Conservation (phyloP, 2,329 filamentous ascomycete species). For the Pleoardoris graminearum region DNA sequence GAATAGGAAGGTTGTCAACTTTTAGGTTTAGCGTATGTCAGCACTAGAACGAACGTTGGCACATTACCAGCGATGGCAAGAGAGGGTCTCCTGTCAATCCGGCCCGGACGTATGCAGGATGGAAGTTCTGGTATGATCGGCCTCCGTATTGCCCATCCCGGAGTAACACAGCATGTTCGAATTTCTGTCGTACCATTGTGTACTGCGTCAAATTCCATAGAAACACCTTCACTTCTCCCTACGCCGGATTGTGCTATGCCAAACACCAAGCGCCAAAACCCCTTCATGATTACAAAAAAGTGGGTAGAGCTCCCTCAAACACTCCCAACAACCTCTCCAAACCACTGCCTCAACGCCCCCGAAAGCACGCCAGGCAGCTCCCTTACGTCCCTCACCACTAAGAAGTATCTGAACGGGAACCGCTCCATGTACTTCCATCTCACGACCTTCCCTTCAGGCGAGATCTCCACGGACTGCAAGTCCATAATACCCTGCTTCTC, state of each 20-base stretch:
- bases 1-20: constrained; percentile 1
- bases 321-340: constrained; percentile 68
- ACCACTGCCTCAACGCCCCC: constrained; percentile 91
- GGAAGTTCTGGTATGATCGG: no score
- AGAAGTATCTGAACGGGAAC: constrained; percentile 96
- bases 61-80: no score
- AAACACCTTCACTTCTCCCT: not conserved
- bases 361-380: constrained; percentile 89
- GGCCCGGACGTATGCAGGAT: no score
- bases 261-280: not conserved
- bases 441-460: constrained; percentile 69
- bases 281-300: no score
- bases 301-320: no score
- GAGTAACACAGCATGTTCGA: no score
- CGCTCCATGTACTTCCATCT: constrained; percentile 91
- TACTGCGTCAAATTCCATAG: not conserved
- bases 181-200: not conserved
- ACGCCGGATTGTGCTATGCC: not conserved
- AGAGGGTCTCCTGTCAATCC: no score
- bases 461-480: constrained; percentile 83
- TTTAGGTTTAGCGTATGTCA: not conserved
- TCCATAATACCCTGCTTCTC: constrained; percentile 76
- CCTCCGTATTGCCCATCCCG: no score
- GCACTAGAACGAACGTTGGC: not conserved
- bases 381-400: constrained; percentile 88